phyloP scores from a whole-genome alignment of 345 rosid species.

The Hibiscus tridactylites region DNA sequence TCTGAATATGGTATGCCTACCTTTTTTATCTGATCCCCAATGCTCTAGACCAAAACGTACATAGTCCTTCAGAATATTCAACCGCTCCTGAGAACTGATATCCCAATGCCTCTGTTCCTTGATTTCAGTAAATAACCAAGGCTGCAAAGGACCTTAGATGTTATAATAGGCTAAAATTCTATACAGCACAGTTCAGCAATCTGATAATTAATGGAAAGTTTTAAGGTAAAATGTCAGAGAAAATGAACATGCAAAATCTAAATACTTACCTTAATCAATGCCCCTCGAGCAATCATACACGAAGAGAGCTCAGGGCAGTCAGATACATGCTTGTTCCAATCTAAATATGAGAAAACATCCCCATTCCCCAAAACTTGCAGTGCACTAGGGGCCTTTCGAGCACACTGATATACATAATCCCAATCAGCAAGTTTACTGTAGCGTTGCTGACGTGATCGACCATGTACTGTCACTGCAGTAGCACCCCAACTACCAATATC shows the following conservation, averaged over 20 bases:
- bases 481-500: slow-evolving; percentile 84
- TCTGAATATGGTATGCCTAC: slow-evolving; percentile 17
- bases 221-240: background rate
- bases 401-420: slow-evolving; percentile 76
- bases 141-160: slow-evolving; percentile 40
- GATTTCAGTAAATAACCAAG: slow-evolving; percentile 97
- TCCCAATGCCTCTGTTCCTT: slow-evolving; percentile 97
- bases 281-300: slow-evolving; percentile 96
- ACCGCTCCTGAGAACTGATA: slow-evolving; percentile 72
- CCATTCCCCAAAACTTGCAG: slow-evolving; percentile 85
- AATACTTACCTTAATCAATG: slow-evolving; percentile 57
- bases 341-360: slow-evolving; percentile 68
- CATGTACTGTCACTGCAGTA: slow-evolving; percentile 81
- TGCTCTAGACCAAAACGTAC: slow-evolving; percentile 77
- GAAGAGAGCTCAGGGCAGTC: slow-evolving; percentile 75
- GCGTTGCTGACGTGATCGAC: slow-evolving; percentile 90
- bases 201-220: background rate
- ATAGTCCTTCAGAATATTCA: slow-evolving; percentile 75
- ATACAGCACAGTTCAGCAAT: background rate
- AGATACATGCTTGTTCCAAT: slow-evolving; percentile 71
- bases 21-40: slow-evolving; percentile 95
- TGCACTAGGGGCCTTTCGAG: slow-evolving; percentile 45
- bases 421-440: slow-evolving; percentile 89
- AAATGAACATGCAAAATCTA: background rate
- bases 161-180: background rate